A percentile compares a stretch with the other conserved stretches of the same genome.
Evolutionary conservation across 192 early-diverging fungal genomes (phyloP).

Genomic region (Rhizophlyctis rosea): DNA sequence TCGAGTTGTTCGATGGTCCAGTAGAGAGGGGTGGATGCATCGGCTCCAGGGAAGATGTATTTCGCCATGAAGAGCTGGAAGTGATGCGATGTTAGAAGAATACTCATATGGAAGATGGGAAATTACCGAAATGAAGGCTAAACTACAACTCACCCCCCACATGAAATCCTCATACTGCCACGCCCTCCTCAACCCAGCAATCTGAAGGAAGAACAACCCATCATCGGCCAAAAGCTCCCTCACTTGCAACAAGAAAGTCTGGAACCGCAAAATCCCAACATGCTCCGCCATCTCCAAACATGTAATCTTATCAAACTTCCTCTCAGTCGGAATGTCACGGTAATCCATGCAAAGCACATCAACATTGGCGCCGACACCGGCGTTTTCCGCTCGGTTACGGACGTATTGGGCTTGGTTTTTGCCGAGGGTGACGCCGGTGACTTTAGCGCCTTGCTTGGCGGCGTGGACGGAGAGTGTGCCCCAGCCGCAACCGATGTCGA

Average conservation of each 20-base stretch:
- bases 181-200: conserved; percentile 86
- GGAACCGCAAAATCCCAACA: conserved; percentile 88
- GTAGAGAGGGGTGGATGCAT: conserved; percentile 92
- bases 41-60: conserved; percentile 98
- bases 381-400: conserved; percentile 75
- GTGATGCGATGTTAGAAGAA: not conserved
- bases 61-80: conserved; percentile 90
- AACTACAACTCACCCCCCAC: conserved; percentile 62
- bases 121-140: not conserved
- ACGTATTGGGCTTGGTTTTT: conserved; percentile 90
- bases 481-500: conserved; percentile 99
- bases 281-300: conserved; percentile 99
- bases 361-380: conserved; percentile 76
- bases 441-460: conserved; percentile 83
- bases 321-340: conserved; percentile 90
- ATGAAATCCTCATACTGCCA: conserved; percentile 81
- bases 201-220: conserved; percentile 96
- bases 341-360: conserved; percentile 92
- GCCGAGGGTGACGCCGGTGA: conserved; percentile 91
- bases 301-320: conserved; percentile 96
- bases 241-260: conserved; percentile 86
- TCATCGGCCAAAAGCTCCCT: conserved; percentile 95
- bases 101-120: not conserved
- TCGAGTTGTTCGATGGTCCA: conserved; percentile 96
- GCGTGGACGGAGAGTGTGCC: conserved; percentile 88